These are phyloP conservation scores for Rhizopogon rudus DNA, from an alignment of 768 basidiomycete genomes.

Conservation along the genomic window DNA sequence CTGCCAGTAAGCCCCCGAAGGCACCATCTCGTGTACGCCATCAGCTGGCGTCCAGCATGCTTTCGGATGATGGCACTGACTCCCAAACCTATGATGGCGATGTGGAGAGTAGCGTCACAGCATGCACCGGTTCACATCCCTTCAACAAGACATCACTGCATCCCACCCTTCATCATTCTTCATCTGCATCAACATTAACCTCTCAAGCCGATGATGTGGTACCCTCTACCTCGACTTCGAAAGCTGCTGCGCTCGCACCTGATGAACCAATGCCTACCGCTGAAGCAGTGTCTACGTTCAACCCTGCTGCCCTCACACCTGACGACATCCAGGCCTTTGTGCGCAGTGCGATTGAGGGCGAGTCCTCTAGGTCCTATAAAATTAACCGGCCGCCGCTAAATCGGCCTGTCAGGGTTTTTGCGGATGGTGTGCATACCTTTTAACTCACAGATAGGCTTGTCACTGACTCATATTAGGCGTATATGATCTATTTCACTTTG, in stretches of 20 bases:
- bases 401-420: conserved; percentile 85
- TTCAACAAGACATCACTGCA: conserved; percentile 22
- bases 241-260: conserved; percentile 16
- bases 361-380: conserved; percentile 61
- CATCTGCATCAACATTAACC: conserved; percentile 51
- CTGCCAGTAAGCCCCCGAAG: conserved; percentile 21
- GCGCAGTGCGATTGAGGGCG: conserved; percentile 69
- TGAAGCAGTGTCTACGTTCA: conserved; percentile 38
- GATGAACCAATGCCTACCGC: conserved; percentile 39
- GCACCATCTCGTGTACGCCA: conserved; percentile 33
- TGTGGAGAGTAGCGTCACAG: conserved; percentile 73
- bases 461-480: conserved; percentile 52
- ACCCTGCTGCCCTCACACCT: conserved; percentile 61
- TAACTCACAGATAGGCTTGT: background rate
- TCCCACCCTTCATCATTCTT: conserved; percentile 33
- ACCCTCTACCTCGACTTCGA: conserved; percentile 14
- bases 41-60: conserved; percentile 49
- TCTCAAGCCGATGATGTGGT: conserved; percentile 30
- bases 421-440: conserved; percentile 64
- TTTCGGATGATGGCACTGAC: conserved; percentile 73
- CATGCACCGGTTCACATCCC: conserved; percentile 39
- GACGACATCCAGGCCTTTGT: conserved; percentile 83
- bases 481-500: conserved; percentile 97
- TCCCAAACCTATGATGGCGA: conserved; percentile 91
- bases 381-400: conserved; percentile 81